A percentile compares a stretch with the other conserved stretches of the same genome.
Evolutionary conservation across 495 filamentous ascomycete genomes (phyloP).

Genomic region (Hypoxylon perforatum): DNA sequence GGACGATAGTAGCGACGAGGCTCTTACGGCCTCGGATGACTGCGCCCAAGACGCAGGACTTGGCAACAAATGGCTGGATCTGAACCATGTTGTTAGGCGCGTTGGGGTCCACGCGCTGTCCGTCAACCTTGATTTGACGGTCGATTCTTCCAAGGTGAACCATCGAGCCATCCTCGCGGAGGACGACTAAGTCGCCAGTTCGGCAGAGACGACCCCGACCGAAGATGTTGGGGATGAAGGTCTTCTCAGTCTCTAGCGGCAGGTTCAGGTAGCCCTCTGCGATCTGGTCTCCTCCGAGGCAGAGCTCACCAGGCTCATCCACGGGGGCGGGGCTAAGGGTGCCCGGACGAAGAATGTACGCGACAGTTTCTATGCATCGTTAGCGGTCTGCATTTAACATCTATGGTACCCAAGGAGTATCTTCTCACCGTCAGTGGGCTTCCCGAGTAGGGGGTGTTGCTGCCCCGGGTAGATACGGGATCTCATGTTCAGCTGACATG

Average conservation of each 20-base stretch:
- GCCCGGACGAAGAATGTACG: slow-evolving; percentile 64
- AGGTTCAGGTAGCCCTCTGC: slow-evolving; percentile 72
- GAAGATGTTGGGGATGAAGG: slow-evolving; percentile 66
- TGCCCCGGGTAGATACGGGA: neutral
- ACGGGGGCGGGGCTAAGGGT: slow-evolving; percentile 60
- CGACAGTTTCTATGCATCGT: slow-evolving; percentile 66
- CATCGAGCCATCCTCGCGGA: slow-evolving; percentile 72
- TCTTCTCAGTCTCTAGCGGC: slow-evolving; percentile 60
- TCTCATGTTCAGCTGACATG: neutral
- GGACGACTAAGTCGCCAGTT: slow-evolving; percentile 72
- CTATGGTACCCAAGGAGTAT: neutral
- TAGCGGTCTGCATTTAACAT: neutral
- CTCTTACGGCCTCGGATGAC: neutral
- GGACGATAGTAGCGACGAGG: neutral
- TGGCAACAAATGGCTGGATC: neutral
- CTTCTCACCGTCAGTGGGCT: neutral
- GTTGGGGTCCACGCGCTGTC: slow-evolving; percentile 76
- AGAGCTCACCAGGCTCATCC: slow-evolving; percentile 75
- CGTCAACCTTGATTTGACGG: slow-evolving; percentile 81
- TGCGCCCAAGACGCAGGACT: neutral
- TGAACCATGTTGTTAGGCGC: slow-evolving; percentile 71
- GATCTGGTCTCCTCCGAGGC: slow-evolving; percentile 80
- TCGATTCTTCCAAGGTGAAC: slow-evolving; percentile 76
- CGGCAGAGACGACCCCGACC: slow-evolving; percentile 68
- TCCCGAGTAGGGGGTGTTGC: neutral